Evolutionary conservation across 2,329 filamentous ascomycete genomes (phyloP).

Genomic region (Clonostachys rosea): DNA sequence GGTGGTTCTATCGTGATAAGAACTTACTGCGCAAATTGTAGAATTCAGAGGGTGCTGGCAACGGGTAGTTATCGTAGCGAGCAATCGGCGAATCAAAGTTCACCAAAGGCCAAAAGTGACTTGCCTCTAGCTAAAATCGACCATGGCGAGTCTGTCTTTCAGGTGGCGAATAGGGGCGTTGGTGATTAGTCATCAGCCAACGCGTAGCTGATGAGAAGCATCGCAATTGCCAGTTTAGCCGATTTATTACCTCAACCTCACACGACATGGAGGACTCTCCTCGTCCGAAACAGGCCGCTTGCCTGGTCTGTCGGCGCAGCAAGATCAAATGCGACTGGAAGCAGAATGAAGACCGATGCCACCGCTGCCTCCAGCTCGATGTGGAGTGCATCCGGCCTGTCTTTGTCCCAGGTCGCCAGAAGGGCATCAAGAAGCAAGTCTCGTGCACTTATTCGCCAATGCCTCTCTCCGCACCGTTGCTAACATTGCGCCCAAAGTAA

Average conservation of each 20-base stretch:
- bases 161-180: too few relatives aligned
- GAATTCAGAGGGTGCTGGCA: too few relatives aligned
- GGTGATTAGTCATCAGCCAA: too few relatives aligned
- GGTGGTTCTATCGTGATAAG: too few relatives aligned
- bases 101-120: too few relatives aligned
- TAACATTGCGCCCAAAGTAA: slow-evolving; percentile 44
- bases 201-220: too few relatives aligned
- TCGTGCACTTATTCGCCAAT: not conserved
- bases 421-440: slow-evolving; percentile 70
- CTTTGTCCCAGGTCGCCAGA: slow-evolving; percentile 70
- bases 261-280: not conserved
- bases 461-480: not conserved
- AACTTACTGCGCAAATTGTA: too few relatives aligned
- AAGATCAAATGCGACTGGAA: slow-evolving; percentile 64
- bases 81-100: too few relatives aligned
- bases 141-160: too few relatives aligned
- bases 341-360: slow-evolving; percentile 46
- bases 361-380: slow-evolving; percentile 53
- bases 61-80: too few relatives aligned
- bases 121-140: too few relatives aligned
- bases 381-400: slow-evolving; percentile 63
- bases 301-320: slow-evolving; percentile 59
- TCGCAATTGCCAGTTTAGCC: too few relatives aligned
- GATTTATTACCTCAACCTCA: not conserved
- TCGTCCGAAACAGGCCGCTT: slow-evolving; percentile 37